phyloP scores from a whole-genome alignment of 352 stramenopile species.

The Elongisporangium undulatum region DNA sequence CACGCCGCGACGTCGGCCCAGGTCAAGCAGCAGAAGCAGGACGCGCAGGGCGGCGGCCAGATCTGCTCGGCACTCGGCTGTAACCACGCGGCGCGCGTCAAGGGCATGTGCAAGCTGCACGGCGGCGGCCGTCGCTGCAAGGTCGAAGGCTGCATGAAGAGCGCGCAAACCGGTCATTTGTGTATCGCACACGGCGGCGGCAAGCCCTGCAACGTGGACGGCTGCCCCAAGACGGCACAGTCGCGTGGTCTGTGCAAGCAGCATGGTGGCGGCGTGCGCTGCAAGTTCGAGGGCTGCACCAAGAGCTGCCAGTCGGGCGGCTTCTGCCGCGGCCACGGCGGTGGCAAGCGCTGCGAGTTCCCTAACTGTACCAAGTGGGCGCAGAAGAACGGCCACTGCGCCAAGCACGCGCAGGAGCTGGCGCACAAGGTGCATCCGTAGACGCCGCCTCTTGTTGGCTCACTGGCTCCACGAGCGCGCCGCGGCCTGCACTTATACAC shows the following conservation, averaged over 20 bases:
- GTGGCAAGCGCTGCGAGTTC: conserved; percentile 82
- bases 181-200: conserved; percentile 84
- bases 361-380: conserved; percentile 85
- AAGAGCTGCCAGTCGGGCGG: conserved; percentile 86
- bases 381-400: conserved; percentile 84
- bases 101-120: conserved; percentile 87
- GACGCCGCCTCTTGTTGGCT: neutral
- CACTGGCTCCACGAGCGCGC: no score
- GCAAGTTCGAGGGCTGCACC: conserved; percentile 83
- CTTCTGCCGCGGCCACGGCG: conserved; percentile 79
- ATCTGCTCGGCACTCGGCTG: conserved; percentile 75
- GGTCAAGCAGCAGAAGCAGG: conserved; percentile 45
- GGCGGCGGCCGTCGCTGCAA: conserved; percentile 78
- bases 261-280: conserved; percentile 79
- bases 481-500: neutral
- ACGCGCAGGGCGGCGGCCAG: conserved; percentile 42
- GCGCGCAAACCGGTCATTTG: conserved; percentile 75
- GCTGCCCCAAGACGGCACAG: conserved; percentile 83
- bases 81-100: conserved; percentile 71
- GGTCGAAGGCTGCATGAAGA: conserved; percentile 87
- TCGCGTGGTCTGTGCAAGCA: conserved; percentile 83
- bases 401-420: conserved; percentile 84
- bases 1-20: conserved; percentile 40
- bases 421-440: conserved; percentile 46
- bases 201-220: conserved; percentile 82